phyloP scores from a whole-genome alignment of 1,139 yeast species.

The Pichia terricola region DNA sequence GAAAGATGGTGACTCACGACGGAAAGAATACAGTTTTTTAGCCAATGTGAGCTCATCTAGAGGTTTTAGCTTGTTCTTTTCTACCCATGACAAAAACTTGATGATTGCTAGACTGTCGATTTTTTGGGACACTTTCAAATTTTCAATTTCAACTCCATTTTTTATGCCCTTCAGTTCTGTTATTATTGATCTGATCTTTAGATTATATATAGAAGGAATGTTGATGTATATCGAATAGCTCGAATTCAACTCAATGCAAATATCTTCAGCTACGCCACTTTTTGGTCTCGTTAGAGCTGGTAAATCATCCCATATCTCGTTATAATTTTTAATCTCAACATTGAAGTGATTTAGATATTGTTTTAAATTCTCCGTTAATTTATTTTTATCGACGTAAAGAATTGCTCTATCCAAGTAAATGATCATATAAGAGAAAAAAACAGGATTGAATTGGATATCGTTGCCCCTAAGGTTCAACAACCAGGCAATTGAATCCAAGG shows the following conservation, averaged over 20 bases:
- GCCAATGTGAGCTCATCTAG: constrained; percentile 42
- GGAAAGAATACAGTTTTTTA: constrained; percentile 32
- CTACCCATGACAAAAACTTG: constrained; percentile 46
- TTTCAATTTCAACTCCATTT: constrained; percentile 37
- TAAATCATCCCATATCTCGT: constrained; percentile 36
- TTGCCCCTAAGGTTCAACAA: constrained; percentile 43
- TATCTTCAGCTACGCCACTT: constrained; percentile 20
- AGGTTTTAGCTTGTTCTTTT: constrained; percentile 20
- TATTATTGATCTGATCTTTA: constrained; percentile 23
- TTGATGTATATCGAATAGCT: constrained; percentile 43
- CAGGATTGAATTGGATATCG: constrained; percentile 39
- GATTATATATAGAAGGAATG: constrained; percentile 25
- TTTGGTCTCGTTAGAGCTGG: constrained; percentile 19
- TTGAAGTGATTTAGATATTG: constrained; percentile 25
- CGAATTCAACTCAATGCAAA: constrained; percentile 33
- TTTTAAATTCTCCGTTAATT: constrained; percentile 23
- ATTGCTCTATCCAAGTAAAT: constrained; percentile 27
- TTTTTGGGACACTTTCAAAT: constrained; percentile 41
- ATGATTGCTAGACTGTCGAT: constrained; percentile 48
- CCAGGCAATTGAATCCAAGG: constrained; percentile 50
- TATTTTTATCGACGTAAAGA: constrained; percentile 32
- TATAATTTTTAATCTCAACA: constrained; percentile 31
- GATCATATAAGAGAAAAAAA: constrained; percentile 39
- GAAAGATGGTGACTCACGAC: constrained; percentile 36
- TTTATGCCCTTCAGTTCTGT: constrained; percentile 40